Base-by-base conservation (phyloP, 2,329 filamentous ascomycete species). In the Aspergillus sp. region DNA sequence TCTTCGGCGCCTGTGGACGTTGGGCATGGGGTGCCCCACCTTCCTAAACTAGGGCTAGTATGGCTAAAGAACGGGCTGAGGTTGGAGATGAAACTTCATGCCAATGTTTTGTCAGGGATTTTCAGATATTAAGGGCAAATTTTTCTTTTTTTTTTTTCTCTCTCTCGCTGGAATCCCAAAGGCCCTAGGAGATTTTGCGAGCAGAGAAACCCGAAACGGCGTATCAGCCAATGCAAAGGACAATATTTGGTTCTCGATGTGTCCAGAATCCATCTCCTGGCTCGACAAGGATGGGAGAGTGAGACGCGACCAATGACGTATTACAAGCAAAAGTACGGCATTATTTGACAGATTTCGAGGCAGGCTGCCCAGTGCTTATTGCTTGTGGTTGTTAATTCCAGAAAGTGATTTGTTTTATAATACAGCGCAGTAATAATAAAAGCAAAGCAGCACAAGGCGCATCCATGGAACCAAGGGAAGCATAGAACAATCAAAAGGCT, bases 221-320 rank as follows among this genome's bases (percentile, higher is more conserved):
- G 33, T 53, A 14, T 46, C 51, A 46, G 14, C 24, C 31, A 37
- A 45, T 53, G 51, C 41, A 59, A 52, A 35, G 52, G 52, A 52
- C 51, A 46, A 40, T 55, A 24, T 41, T 49, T 43, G 45, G 57
- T 52, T 51, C 47, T 55, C 57, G 57, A 62, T 52, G 56, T 56
- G 62, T 59, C 60, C 53, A 61, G 58, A 61, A 59, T 59, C 54
- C 48, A 45, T 59, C 51, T 61, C 52, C 41, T 58, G 58, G 56
- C 46, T 9, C 4, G 12, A 19, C 33, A 46, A 31, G 31, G 21
- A 37, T 54, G 56, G 55, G 17, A 57, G 17, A n/a, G 15, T 17
- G 58, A 61, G 60, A 64, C 60, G 58, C 53, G 33, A 15, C 52
- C 27, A 48, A 41, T 54, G 52, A 54, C 52, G 52, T 50, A 41